Base-by-base conservation (phyloP, 148 eudicot genomes). In the Mesembryanthemum crystallinum region DNA sequence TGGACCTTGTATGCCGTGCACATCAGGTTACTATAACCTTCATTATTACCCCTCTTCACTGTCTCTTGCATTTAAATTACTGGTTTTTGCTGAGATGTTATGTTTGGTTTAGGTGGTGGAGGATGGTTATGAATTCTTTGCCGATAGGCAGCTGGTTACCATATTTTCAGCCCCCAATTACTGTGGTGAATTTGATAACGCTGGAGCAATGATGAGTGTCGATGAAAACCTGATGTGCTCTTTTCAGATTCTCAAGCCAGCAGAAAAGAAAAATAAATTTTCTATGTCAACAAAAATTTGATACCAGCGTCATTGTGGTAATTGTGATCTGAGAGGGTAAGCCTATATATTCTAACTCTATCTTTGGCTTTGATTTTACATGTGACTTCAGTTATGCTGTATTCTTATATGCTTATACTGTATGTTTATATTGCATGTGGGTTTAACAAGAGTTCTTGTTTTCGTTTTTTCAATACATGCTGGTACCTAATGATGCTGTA, bases 141-240 rank as follows among this genome's bases (percentile, higher is more conserved):
- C 94, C 32, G 91, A 90, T 37, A 86, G 94, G 80, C 91, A 90
- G 72, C 86, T 90, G 76, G 91, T 90, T 30, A 90, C 93, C 24
- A 84, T 89, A 68, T 89, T 89, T 72, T 87, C 93, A 13, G 93
- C 93, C 65, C 91, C 93, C 54, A 89, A 89, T 52, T 89, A 89
- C 76, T 89, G 91, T 78, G 93, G 93, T 71, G 93, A 89, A 80
- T 90, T 88, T 76, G 94, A 90, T 75, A 88, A 90, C 79, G 89
- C 94, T 68, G 94, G 94, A 72, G 94, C 94, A 29, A 82, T 90
- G 86, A 90, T 90, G 94, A 90, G 89, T 65, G 90, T 88, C 37
- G 87, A 90, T 76, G 88, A 84, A 71, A 83, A 88, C 49, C 82
- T 90, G 78, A 78, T 86, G 87, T 90, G 94, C 76, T 90, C 94